Conservation (phyloP, 2,329 filamentous ascomycete genomes). For the Lachnellula occidentalis region DNA sequence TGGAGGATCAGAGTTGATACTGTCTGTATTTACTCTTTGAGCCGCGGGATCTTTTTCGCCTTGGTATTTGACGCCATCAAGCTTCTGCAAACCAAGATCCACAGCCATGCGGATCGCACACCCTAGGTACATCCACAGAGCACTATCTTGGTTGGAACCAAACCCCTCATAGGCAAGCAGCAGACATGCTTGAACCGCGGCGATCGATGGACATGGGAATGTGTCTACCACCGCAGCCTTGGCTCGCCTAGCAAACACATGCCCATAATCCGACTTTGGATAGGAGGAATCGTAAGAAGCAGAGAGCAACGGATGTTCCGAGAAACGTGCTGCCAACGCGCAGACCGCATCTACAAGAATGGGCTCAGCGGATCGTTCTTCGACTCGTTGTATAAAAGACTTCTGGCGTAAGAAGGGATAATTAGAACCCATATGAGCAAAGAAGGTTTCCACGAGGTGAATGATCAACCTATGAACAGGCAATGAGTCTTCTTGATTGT, state of each 20-base stretch:
- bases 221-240: slow-evolving; percentile 79
- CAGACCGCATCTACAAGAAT: slow-evolving; percentile 86
- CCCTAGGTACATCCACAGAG: slow-evolving; percentile 89
- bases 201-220: slow-evolving; percentile 75
- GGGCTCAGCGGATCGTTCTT: slow-evolving; percentile 74
- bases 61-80: slow-evolving; percentile 64
- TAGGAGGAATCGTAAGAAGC: slow-evolving; percentile 44
- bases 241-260: slow-evolving; percentile 73
- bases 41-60: slow-evolving; percentile 32
- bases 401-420: slow-evolving; percentile 75
- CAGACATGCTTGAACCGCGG: slow-evolving; percentile 77
- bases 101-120: slow-evolving; percentile 80
- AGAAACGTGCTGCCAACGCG: slow-evolving; percentile 76
- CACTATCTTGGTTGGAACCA: slow-evolving; percentile 81
- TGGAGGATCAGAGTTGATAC: slow-evolving; percentile 37
- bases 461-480: slow-evolving; percentile 72
- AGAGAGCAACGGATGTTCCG: slow-evolving; percentile 50
- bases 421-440: slow-evolving; percentile 75
- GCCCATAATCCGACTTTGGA: slow-evolving; percentile 63
- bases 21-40: slow-evolving; percentile 36
- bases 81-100: slow-evolving; percentile 75
- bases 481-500: slow-evolving; percentile 65
- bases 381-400: slow-evolving; percentile 68
- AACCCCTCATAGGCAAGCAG: slow-evolving; percentile 87
- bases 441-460: slow-evolving; percentile 74